A percentile compares a stretch with the other conserved stretches of the same genome.
phyloP scores from a whole-genome alignment of 495 filamentous ascomycete genomes.

The Daldinia vernicosa region DNA sequence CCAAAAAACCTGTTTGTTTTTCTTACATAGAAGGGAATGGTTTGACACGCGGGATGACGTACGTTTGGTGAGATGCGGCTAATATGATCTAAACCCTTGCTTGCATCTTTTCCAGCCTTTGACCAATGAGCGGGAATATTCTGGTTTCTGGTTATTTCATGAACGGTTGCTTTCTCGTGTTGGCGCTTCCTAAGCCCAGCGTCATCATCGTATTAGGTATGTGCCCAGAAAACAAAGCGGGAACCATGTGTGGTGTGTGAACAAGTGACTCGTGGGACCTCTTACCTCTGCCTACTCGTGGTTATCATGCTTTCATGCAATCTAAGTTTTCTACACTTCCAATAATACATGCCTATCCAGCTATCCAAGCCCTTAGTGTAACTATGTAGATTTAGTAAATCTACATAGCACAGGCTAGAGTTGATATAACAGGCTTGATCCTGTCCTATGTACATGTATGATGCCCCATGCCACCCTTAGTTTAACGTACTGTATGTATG shows the following conservation, averaged over 20 bases:
- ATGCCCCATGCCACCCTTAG: conserved; percentile 5
- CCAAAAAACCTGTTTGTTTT: conserved; percentile 33
- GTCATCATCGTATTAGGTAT: conserved; percentile 14
- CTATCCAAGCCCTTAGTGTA: background rate
- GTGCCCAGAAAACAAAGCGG: background rate
- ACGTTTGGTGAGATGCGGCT: conserved; percentile 35
- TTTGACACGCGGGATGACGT: conserved; percentile 33
- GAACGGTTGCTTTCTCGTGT: conserved; percentile 13
- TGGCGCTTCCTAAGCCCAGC: background rate
- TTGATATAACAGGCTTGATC: conserved; percentile 28
- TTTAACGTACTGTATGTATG: too few species aligned
- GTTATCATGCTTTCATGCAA: too few species aligned
- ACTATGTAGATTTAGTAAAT: conserved; percentile 7
- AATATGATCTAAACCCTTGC: conserved; percentile 26
- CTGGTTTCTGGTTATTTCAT: conserved; percentile 17
- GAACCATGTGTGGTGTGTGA: background rate
- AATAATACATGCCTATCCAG: too few species aligned
- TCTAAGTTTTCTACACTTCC: background rate
- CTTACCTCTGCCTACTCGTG: too few species aligned
- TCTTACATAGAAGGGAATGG: conserved; percentile 18
- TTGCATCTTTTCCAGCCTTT: background rate
- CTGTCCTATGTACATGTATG: background rate
- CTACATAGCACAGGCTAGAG: background rate
- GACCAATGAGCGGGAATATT: conserved; percentile 23
- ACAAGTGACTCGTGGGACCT: too few species aligned